Evolutionary conservation across 2,329 filamentous ascomycete species (phyloP), one percentile per base, ranked within the genome.

Genomic region (Calonectria leucothoes): DNA sequence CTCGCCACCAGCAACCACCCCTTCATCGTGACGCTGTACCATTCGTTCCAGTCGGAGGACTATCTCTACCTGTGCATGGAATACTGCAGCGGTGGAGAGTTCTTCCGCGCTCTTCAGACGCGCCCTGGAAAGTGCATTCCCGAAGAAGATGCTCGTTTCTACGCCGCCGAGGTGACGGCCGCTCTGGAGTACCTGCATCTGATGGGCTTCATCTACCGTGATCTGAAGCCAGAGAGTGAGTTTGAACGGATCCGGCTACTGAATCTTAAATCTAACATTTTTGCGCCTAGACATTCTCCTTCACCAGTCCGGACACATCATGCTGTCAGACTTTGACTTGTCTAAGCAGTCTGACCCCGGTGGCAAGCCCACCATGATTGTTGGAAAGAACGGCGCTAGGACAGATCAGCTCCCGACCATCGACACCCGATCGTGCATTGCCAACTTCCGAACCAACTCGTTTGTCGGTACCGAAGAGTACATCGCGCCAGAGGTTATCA

Each of bases 21-120:
- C 0, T 99, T 99, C 85, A 99, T 99, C 82, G 97, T 99, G 75
- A 99, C 97, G 0, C 89, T 99, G 3, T 99, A 98, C 84, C 97
- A 99, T 86, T 98, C 96, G 0, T 99, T 99, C 89, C 97, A 99
- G 85, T 99, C 97, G 1, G 97, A 99, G 84, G 97, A 99, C 78
- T 96, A 98, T 85, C 90, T 99, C 51, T 99, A 99, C 83, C 90
- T 99, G n/a, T 99, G 97, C 84, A 99, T 99, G 97, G 97, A 99
- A 85, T 99, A 99, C 84, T 99, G 97, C 89, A 98, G 96, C 80
- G 97, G 97, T 77, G 97, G 97, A 74, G 97, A 99, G 85, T 99
- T 99, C 87, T 99, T 99, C 89, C 90, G 97, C 84, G 97, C 97
- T 31, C 88, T 99, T 57, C 97, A 99, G 87, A 98, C 97, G 7